A percentile compares a stretch with the other conserved stretches of the same genome.
phyloP scores from a whole-genome alignment of 2,329 filamentous ascomycete species.

The Aspergillus niger region DNA sequence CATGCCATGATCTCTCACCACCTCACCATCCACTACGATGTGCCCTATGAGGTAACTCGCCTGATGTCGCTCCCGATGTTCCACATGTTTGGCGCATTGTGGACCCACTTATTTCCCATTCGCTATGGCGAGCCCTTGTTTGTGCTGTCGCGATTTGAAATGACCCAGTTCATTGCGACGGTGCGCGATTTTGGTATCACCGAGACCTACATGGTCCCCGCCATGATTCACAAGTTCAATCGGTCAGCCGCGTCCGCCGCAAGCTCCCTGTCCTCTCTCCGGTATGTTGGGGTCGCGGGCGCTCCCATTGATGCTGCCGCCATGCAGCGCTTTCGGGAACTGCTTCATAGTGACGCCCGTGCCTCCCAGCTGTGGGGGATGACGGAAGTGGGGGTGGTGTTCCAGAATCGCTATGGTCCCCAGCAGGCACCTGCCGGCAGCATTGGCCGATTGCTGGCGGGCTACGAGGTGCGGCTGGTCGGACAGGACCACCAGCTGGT shows the following conservation, averaged over 20 bases:
- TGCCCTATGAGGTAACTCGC: conserved; percentile 45
- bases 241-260: conserved; percentile 29
- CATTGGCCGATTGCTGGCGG: conserved; percentile 50
- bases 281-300: conserved; percentile 52
- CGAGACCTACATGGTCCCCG: conserved; percentile 52
- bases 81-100: conserved; percentile 53
- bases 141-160: conserved; percentile 50
- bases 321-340: conserved; percentile 43
- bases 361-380: conserved; percentile 57
- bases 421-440: conserved; percentile 49
- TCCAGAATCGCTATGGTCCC: conserved; percentile 41
- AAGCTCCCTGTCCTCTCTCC: conserved; percentile 44
- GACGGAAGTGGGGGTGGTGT: conserved; percentile 54
- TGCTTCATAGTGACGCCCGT: conserved; percentile 45
- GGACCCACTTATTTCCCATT: conserved; percentile 50
- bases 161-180: conserved; percentile 43
- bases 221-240: conserved; percentile 45
- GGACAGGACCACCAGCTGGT: conserved; percentile 36
- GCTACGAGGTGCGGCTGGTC: conserved; percentile 42
- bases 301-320: conserved; percentile 49
- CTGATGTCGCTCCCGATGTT: conserved; percentile 57
- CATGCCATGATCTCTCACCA: conserved; percentile 58
- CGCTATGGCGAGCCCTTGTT: conserved; percentile 51
- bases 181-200: conserved; percentile 49
- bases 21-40: conserved; percentile 44